Conservation (phyloP, 2,329 filamentous ascomycete genomes). For the Fusarium sp. region DNA sequence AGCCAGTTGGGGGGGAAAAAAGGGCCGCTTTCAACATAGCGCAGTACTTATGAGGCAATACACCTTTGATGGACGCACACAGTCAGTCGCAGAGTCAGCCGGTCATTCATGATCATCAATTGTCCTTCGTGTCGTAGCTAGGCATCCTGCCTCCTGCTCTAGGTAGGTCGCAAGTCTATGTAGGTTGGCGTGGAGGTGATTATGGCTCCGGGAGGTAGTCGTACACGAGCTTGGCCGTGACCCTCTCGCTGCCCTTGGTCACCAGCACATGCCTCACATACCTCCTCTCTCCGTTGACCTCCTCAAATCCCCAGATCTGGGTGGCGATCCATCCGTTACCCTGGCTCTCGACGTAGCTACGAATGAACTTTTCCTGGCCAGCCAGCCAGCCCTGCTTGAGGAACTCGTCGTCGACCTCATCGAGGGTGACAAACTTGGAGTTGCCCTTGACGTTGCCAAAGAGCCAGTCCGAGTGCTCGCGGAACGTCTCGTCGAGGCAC, state of each 20-base stretch:
- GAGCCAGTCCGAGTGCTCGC: slow-evolving; percentile 77
- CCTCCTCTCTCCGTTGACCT: slow-evolving; percentile 59
- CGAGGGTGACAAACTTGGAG: slow-evolving; percentile 58
- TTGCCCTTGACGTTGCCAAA: slow-evolving; percentile 75
- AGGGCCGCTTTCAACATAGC: slow-evolving; percentile 37
- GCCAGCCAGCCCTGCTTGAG: slow-evolving; percentile 67
- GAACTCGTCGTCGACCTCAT: slow-evolving; percentile 62
- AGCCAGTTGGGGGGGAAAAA: slow-evolving; percentile 17
- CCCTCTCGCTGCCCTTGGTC: slow-evolving; percentile 58
- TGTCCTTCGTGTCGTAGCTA: background rate
- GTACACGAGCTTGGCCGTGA: slow-evolving; percentile 63
- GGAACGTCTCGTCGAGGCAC: slow-evolving; percentile 59
- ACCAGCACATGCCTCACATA: slow-evolving; percentile 63
- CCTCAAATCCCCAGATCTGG: slow-evolving; percentile 69
- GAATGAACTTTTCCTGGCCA: slow-evolving; percentile 65
- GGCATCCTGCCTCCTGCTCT: background rate
- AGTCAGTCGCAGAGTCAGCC: background rate
- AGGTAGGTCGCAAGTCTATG: background rate
- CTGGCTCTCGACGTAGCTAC: slow-evolving; percentile 66
- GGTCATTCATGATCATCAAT: slow-evolving; percentile 7
- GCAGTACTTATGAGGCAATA: slow-evolving; percentile 13
- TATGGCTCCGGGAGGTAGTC: slow-evolving; percentile 50
- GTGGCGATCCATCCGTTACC: slow-evolving; percentile 62
- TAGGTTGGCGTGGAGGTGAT: background rate
- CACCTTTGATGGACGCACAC: slow-evolving; percentile 3